Conservation (phyloP, 2,329 filamentous ascomycete species). For the Penicillium sp. region DNA sequence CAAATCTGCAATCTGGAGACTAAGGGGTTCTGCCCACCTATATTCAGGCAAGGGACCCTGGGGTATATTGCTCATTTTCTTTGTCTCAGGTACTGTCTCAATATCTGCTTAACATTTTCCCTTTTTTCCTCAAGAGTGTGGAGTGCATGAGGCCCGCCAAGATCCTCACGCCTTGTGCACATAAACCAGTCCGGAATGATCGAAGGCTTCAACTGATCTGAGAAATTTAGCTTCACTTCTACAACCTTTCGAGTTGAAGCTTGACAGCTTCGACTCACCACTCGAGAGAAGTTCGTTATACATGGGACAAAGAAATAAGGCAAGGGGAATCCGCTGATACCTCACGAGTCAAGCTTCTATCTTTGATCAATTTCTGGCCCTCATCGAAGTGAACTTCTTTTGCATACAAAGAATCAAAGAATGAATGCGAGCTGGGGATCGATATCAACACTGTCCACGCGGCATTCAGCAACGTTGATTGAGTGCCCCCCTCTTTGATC, state of each 20-base stretch:
- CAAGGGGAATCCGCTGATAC: too few species aligned
- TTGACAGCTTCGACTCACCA: neutral
- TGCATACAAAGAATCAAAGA: neutral
- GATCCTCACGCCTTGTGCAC: neutral
- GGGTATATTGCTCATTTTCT: slow-evolving; percentile 5
- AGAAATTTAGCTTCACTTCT: neutral
- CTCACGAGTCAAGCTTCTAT: neutral
- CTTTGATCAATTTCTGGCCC: neutral
- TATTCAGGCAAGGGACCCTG: slow-evolving; percentile 8
- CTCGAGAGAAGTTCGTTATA: neutral
- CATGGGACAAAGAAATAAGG: neutral
- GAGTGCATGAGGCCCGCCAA: neutral
- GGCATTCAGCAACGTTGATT: neutral
- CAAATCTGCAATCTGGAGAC: neutral
- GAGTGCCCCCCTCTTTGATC: neutral
- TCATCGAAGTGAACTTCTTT: neutral
- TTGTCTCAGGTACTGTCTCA: neutral
- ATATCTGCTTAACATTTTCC: neutral
- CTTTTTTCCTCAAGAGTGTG: neutral
- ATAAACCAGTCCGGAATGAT: neutral
- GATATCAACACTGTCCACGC: slow-evolving; percentile 1
- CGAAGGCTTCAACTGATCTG: neutral
- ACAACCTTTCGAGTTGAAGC: neutral
- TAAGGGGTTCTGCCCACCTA: slow-evolving; percentile 3
- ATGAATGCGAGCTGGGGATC: neutral